A percentile compares a stretch with the other conserved stretches of the same genome.
These are phyloP conservation scores for Breynia disticha DNA, from an alignment of 441 rosid species.

Conservation along the genomic window DNA sequence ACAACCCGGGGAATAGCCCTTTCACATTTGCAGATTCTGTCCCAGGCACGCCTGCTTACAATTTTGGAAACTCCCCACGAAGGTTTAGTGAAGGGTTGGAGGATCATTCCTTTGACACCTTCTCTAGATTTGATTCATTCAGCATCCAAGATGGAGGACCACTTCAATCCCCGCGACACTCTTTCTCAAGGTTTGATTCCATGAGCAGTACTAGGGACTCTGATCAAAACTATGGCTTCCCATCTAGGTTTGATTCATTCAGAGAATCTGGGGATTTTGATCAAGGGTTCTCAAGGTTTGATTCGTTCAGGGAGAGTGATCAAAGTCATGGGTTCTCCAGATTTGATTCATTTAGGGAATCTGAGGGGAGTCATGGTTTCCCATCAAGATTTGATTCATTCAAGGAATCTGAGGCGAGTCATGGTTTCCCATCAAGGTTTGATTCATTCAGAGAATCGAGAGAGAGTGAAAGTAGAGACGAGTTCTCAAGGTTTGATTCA, in stretches of 20 bases:
- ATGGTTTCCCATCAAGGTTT: constrained; percentile 22
- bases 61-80: constrained; percentile 30
- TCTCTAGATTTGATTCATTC: constrained; percentile 81
- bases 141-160: constrained; percentile 38
- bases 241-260: constrained; percentile 9
- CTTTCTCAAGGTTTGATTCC: background rate
- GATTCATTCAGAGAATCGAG: constrained; percentile 21
- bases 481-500: constrained; percentile 42
- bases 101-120: constrained; percentile 57
- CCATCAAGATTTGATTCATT: constrained; percentile 29
- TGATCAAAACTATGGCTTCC: too few species aligned
- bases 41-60: constrained; percentile 63
- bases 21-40: constrained; percentile 52
- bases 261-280: constrained; percentile 10
- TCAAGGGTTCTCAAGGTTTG: constrained; percentile 19
- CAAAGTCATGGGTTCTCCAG: constrained; percentile 50
- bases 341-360: constrained; percentile 16
- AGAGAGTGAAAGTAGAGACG: constrained; percentile 15
- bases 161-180: constrained; percentile 33
- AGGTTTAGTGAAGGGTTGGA: constrained; percentile 33
- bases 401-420: constrained; percentile 19
- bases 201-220: too few species aligned
- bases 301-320: constrained; percentile 20
- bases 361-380: background rate
- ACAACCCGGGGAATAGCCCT: constrained; percentile 23